Base-by-base conservation (phyloP, 2,329 filamentous ascomycete species). In the Talaromyces sp. region DNA sequence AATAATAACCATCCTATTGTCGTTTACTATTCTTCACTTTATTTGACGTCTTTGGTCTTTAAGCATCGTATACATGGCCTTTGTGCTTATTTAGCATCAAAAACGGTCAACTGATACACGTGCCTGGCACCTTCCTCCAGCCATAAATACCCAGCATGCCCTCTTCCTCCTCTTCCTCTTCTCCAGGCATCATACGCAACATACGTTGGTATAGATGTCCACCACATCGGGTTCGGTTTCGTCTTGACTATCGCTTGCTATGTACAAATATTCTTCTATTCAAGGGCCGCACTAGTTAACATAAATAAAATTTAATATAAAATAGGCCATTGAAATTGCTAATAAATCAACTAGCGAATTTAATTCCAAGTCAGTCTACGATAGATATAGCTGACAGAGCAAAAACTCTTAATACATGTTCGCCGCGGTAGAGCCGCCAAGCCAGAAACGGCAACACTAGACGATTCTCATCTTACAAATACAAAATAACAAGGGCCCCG, bases 291-390 rank as follows among this genome's bases (percentile, higher is more conserved):
- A n/a, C n/a, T n/a, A n/a, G n/a, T n/a, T n/a, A n/a, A n/a, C 16
- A n/a, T 40, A 40, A 67, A 65, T 50, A 68, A 64, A 47, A 44
- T 63, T 40, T 7, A 12, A 36, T 36, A 36, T 36, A 7, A 36
- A 36, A 12, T 23, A 23, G 23, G 23, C 23, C 23, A 23, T 23
- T 23, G 23, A 23, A 23, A 23, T 23, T 23, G 1, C 23, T 23
- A 23, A 23, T 23, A 23, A 23, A 23, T 23, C 23, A 23, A 23
- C 23, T 23, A 23, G 23, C 23, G 23, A 23, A 23, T 23, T 23
- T 23, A 23, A 23, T 23, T 23, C 23, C 23, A 23, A 23, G 23
- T 23, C 23, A 23, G 23, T 23, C 31, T 33, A 33, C 31, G 31
- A 33, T 33, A 9, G 9, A 9, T 33, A 9, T 33, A 33, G 31